Percentiles rank a stretch among this genome's conserved stretches.
These are phyloP conservation scores for Corniculantispora saksenae DNA, from an alignment of 2,329 filamentous ascomycete genomes.

Conservation along the genomic window DNA sequence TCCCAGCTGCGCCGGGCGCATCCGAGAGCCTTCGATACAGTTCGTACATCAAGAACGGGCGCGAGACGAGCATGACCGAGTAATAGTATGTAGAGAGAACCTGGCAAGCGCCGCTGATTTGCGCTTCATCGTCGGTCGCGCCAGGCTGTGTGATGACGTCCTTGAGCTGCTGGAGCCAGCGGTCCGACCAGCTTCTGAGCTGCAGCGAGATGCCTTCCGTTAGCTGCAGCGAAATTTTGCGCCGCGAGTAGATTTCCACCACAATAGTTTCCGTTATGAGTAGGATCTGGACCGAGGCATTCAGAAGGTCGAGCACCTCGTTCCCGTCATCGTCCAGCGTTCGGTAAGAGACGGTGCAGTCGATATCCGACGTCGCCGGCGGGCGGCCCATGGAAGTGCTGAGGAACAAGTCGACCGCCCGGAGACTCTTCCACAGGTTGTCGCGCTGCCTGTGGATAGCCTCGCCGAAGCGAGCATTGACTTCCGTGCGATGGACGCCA, in stretches of 20 bases:
- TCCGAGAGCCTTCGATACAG: conserved; percentile 48
- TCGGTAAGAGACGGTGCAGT: conserved; percentile 54
- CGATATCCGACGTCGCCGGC: conserved; percentile 53
- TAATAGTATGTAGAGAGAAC: conserved; percentile 57
- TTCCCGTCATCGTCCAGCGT: conserved; percentile 35
- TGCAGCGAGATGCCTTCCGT: conserved; percentile 56
- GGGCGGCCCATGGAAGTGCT: conserved; percentile 57
- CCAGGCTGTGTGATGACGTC: conserved; percentile 33
- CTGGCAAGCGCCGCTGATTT: conserved; percentile 50
- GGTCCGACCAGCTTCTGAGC: conserved; percentile 51
- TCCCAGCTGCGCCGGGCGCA: conserved; percentile 23
- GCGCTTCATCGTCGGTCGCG: conserved; percentile 27
- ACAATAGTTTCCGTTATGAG: conserved; percentile 53
- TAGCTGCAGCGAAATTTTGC: conserved; percentile 53
- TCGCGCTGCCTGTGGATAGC: conserved; percentile 47
- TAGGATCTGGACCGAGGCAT: conserved; percentile 55
- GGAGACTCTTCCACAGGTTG: conserved; percentile 55
- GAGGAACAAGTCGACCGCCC: conserved; percentile 53
- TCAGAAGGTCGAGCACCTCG: conserved; percentile 48
- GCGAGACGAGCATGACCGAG: conserved; percentile 57
- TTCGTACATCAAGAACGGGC: conserved; percentile 59
- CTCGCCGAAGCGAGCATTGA: conserved; percentile 52
- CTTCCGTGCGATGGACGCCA: conserved; percentile 54
- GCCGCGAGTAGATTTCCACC: conserved; percentile 52
- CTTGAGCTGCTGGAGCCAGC: conserved; percentile 50